Base-by-base conservation (phyloP, 805 yeast species). In the Naumovozyma baii region DNA sequence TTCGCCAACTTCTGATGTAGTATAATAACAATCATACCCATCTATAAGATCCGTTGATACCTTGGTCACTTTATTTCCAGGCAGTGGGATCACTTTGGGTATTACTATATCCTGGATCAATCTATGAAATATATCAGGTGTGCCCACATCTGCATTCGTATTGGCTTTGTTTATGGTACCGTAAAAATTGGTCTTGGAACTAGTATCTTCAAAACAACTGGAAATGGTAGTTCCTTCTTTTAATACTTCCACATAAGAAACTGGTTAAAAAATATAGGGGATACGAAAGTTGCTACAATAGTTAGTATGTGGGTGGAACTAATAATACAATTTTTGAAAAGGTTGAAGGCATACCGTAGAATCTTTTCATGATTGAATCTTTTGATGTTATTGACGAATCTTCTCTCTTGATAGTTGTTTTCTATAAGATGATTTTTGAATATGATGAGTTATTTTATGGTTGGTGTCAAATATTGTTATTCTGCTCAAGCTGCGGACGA, bases 41-140 rank as follows among this genome's bases (percentile, higher is more conserved):
- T 59, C 62, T n/a, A 57, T 44, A 30, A 57, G 38, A 30, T 52
- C 45, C 30, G 45, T 40, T 4, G 62, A 50, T n/a, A 57, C 48
- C 36, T 59, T 59, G 2, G 62, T 59, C 10, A 59, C 62, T 42
- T 57, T 59, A 38, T 59, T 59, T 5, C 63, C 63, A 22, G 45
- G 47, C 10, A 54, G 37, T 5, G 51, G 54, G 9, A 52, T 48
- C 5, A 57, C 61, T 40, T 55, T 57, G 15, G 61, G 62, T 17
- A 57, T 31, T 12, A 59, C 62, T 42, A 57, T 36, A 19, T 57
- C 63, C 10, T 40, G 40, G n/a, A 54, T 50, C 17, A 59, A 38
- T 37, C 48, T 48, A 38, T 51, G 58, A 30, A 59, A 59, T 34
- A 40, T 15, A 33, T 28, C 18, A 31, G 36, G 37, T 41, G 20